Base-by-base conservation (phyloP, 352 stramenopile genomes). In the Pythium monospermum region DNA sequence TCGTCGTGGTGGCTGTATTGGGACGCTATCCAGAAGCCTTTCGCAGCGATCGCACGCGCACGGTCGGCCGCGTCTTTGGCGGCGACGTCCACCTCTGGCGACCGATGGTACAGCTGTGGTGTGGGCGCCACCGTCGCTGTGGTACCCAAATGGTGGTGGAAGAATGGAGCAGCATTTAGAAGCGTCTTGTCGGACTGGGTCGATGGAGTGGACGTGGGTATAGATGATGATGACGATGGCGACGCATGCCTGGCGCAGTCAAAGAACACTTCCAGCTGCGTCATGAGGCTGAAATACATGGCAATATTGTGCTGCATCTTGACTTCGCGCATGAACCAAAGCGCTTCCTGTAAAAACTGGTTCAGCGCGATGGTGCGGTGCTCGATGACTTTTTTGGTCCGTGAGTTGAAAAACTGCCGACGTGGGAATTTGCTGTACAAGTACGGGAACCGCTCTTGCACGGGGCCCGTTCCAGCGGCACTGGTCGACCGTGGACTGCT, bases 251-350 rank as follows among this genome's bases (percentile, higher is more conserved):
- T 57, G 41, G 46, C 49, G 45, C 64, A 79, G 40, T 84, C 74
- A 13, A 90, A 66, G 52, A 90, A 90, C 8, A 52, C 45, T 38
- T 90, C 79, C 32, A 90, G 69, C 28, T 79, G 69, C 3, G 65
- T 83, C 72, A 72, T 83, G 61, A 87, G 67, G 41, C 76, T 83
- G 52, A 87, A 90, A 56, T 78, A 85, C 61, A 85, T 64, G 16
- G 79, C 70, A 51, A 87, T 85, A 36, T 85, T 59, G 43, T 76
- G 65, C 36, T 76, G 71, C 41, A 74, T 71, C 30, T 70, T 73
- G 50, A 85, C 63, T 21, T 84, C 74, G 7, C 73, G 68, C 23
- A 78, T 48, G 26, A 71, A 78, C 32, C 71, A 61, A 7, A 90
- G 59, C 41, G 76, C 56, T 39, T 87, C 64, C 23, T 71, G 64